Evolutionary conservation across 495 filamentous ascomycete species (phyloP), one percentile per base, ranked within the genome.

Genomic region (Xylaria intraflava): DNA sequence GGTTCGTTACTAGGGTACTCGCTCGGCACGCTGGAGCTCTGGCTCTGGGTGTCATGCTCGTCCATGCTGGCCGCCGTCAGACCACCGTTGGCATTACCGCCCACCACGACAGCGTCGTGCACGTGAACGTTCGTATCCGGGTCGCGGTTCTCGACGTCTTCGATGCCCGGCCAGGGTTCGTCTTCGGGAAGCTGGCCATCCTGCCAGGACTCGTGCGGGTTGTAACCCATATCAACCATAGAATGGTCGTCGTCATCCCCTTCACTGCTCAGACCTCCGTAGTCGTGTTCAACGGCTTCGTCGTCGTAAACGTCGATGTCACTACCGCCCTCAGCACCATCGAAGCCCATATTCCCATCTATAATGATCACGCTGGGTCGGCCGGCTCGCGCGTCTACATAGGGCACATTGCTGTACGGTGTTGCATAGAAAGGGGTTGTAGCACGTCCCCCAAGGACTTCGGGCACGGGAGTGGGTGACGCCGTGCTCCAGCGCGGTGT

Each of bases 401-500:
- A 62, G 10, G 74, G 72, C 7, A 67, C 70, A 50, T 77, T 78
- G 57, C 78, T 82, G 51, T 77, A 64, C 7, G 81, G 81, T 6
- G 81, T 84, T 1, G 75, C 76, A 42, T 76, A 78, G 42, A 71
- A 74, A 2, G 75, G 78, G 0, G 78, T 80, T 2, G 67, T 70
- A 5, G 65, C 64, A 23, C 75, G 65, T 36, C 62, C 61, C 22
- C 58, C 64, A 7, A 63, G 43, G 0, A 40, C 26, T 40, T 64
- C 60, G 4, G 65, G 62, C 56, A 67, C 64, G 23, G 68, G 70
- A 47, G 65, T 69, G 0, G 65, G 66, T 17, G 70, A 69, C 6
- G 60, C 51, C 12, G 65, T 63, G 57, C 69, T 77, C 64, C 64
- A 75, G 26, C 72, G 71, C 0, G 77, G 78, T 1, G 74, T 79